Conservation (phyloP, 2,329 filamentous ascomycete species). For the Colletotrichum sp. region DNA sequence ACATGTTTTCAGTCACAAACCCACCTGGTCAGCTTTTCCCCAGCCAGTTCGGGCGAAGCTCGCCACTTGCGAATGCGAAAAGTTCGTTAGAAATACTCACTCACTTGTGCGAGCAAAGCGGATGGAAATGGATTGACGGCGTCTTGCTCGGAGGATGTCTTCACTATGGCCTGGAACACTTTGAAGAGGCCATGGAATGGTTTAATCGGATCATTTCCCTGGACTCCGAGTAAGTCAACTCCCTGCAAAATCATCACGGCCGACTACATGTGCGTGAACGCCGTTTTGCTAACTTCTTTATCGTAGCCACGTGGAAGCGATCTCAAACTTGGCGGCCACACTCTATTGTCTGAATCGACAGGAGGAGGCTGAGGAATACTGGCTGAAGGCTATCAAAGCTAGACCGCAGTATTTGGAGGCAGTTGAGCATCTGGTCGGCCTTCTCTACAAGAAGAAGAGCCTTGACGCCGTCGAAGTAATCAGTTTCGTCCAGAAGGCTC, state of each 20-base stretch:
- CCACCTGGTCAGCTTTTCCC: background rate
- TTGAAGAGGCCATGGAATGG: slow-evolving; percentile 77
- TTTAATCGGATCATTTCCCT: slow-evolving; percentile 68
- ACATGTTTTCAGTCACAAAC: background rate
- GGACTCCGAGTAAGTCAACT: slow-evolving; percentile 56
- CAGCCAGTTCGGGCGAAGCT: background rate
- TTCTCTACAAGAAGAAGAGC: slow-evolving; percentile 83
- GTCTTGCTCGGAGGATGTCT: slow-evolving; percentile 91
- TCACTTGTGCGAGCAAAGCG: slow-evolving; percentile 77
- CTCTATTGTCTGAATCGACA: slow-evolving; percentile 82
- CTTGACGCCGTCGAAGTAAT: slow-evolving; percentile 89
- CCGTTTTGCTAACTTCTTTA: background rate
- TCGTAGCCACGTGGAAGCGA: slow-evolving; percentile 83
- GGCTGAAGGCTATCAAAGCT: slow-evolving; percentile 82
- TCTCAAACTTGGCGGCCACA: slow-evolving; percentile 91
- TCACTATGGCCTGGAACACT: slow-evolving; percentile 87
- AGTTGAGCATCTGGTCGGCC: slow-evolving; percentile 88
- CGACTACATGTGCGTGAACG: background rate
- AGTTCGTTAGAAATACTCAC: slow-evolving; percentile 75
- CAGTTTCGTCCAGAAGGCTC: slow-evolving; percentile 77
- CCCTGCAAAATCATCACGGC: background rate
- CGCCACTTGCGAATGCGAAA: slow-evolving; percentile 50
- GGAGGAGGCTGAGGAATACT: slow-evolving; percentile 84
- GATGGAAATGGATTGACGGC: slow-evolving; percentile 90
- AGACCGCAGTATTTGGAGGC: slow-evolving; percentile 92